Evolutionary conservation across 345 rosid species (phyloP).

Genomic region (Euphorbia peplus): DNA sequence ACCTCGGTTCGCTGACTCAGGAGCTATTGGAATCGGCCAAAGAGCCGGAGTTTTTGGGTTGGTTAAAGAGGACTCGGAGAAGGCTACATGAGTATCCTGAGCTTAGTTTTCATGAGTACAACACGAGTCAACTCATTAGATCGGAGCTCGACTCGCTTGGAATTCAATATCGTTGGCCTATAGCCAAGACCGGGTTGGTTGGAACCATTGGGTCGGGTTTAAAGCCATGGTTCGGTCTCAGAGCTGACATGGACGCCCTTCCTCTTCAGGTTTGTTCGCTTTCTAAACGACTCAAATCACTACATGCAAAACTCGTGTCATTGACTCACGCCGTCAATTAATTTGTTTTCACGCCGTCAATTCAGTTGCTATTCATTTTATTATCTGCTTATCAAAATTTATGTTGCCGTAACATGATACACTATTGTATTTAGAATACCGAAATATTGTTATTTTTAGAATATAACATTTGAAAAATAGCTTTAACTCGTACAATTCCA

Average conservation of each 20-base stretch:
- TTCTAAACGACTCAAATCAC: no score
- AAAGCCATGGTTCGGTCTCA: constrained; percentile 48
- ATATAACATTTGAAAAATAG: no score
- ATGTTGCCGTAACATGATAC: no score
- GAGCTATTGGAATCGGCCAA: constrained; percentile 34
- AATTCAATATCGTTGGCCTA: constrained; percentile 44
- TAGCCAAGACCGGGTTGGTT: constrained; percentile 50
- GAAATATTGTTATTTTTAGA: no score
- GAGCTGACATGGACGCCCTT: constrained; percentile 66
- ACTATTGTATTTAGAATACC: no score
- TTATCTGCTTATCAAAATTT: no score
- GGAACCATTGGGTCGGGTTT: constrained; percentile 42
- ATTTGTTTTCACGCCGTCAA: no score
- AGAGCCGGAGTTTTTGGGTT: constrained; percentile 37
- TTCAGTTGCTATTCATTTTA: no score
- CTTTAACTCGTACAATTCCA: no score
- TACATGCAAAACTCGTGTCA: no score
- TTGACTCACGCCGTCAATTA: no score
- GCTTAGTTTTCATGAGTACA: constrained; percentile 41
- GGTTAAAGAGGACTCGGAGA: constrained; percentile 42
- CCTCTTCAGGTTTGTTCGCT: constrained; percentile 38
- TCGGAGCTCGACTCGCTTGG: constrained; percentile 42
- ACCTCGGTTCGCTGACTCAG: constrained; percentile 19
- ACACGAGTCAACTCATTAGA: constrained; percentile 37
- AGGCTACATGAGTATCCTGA: constrained; percentile 52